Conservation (phyloP, 2,329 filamentous ascomycete genomes). For the Clarireedia monteithiana region DNA sequence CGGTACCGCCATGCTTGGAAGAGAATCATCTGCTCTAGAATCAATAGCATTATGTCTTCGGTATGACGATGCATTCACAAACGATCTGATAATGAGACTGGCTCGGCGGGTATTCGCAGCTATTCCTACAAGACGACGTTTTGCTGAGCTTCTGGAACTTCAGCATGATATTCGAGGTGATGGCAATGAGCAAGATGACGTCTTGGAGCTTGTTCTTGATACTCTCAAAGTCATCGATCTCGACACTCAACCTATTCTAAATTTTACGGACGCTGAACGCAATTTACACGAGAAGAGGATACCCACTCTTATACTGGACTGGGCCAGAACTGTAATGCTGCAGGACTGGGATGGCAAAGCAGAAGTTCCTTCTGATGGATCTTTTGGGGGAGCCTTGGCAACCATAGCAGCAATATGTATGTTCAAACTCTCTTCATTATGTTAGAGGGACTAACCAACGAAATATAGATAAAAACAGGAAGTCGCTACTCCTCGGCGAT, state of each 20-base stretch:
- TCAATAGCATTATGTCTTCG: slow-evolving; percentile 45
- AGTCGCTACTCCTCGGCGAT: slow-evolving; percentile 56
- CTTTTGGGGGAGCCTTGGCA: slow-evolving; percentile 69
- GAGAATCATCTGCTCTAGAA: slow-evolving; percentile 39
- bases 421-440: slow-evolving; percentile 26
- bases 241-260: slow-evolving; percentile 30
- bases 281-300: slow-evolving; percentile 48
- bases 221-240: slow-evolving; percentile 34
- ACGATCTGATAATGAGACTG: slow-evolving; percentile 51
- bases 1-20: slow-evolving; percentile 36
- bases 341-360: slow-evolving; percentile 74
- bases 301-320: slow-evolving; percentile 56
- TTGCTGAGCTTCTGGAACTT: slow-evolving; percentile 24
- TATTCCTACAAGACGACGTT: slow-evolving; percentile 33
- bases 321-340: slow-evolving; percentile 67
- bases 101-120: slow-evolving; percentile 51
- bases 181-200: slow-evolving; percentile 17
- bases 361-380: slow-evolving; percentile 59
- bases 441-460: slow-evolving; percentile 5
- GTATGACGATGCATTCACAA: slow-evolving; percentile 56
- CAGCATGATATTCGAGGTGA: slow-evolving; percentile 20
- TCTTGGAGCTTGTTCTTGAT: slow-evolving; percentile 29
- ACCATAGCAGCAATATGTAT: slow-evolving; percentile 67
- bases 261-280: slow-evolving; percentile 44
- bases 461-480: slow-evolving; percentile 49